phyloP scores from a whole-genome alignment of 2,329 filamentous ascomycete species.

The Trichoderma sp. region DNA sequence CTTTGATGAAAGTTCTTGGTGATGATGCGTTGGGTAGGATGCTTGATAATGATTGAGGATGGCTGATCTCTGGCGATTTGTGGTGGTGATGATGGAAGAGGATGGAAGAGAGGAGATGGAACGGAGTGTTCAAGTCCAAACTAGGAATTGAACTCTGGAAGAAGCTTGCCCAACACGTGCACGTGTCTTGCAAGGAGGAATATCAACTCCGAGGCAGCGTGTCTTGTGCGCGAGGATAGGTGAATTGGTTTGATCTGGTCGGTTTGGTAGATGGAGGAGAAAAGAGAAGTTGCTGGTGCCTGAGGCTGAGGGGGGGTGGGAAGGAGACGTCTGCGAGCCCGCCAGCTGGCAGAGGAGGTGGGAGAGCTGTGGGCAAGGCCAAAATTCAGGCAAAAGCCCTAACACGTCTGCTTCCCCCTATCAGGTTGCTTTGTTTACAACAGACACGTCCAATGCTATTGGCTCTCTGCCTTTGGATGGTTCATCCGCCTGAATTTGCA shows the following conservation, averaged over 20 bases:
- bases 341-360: constrained; percentile 18
- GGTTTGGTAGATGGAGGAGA: background rate
- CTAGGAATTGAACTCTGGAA: background rate
- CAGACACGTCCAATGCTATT: constrained; percentile 3
- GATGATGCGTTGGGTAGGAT: background rate
- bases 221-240: background rate
- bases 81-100: background rate
- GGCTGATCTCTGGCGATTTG: background rate
- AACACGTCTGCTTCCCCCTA: background rate
- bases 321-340: background rate
- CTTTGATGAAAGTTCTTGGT: background rate
- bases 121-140: background rate
- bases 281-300: background rate
- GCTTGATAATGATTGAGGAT: background rate
- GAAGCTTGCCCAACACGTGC: constrained; percentile 1
- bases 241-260: background rate
- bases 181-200: constrained; percentile 2
- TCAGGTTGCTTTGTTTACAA: constrained; percentile 1
- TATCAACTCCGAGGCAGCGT: background rate
- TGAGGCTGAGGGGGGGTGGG: background rate
- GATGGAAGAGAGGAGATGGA: background rate
- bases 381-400: constrained; percentile 18
- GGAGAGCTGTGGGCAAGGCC: constrained; percentile 5
- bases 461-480: background rate
- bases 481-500: background rate